Percentiles rank a stretch among this genome's conserved stretches.
Conservation (phyloP, 1,284 basidiomycete species). For the Ustilago loliicola region DNA sequence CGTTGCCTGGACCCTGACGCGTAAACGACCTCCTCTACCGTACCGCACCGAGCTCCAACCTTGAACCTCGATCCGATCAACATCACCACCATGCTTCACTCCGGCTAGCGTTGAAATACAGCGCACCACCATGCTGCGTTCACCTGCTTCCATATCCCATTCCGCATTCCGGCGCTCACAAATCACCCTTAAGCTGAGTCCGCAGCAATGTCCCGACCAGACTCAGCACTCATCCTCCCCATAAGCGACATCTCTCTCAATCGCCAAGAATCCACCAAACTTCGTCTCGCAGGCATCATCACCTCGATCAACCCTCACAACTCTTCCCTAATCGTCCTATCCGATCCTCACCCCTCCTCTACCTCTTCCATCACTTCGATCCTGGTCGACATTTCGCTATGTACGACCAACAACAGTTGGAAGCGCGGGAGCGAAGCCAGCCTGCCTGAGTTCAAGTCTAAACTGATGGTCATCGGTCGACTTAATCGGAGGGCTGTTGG, state of each 20-base stretch:
- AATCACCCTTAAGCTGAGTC: no score
- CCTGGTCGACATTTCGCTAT: slow-evolving; percentile 38
- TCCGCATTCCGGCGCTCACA: no score
- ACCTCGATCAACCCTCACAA: slow-evolving; percentile 19
- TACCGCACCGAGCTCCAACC: not conserved
- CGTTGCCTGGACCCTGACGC: slow-evolving; percentile 7
- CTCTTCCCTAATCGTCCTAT: slow-evolving; percentile 24
- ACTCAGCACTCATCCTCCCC: slow-evolving; percentile 29
- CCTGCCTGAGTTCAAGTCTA: slow-evolving; percentile 25
- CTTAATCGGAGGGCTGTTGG: not conserved
- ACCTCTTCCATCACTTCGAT: not conserved
- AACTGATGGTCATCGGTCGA: slow-evolving; percentile 39
- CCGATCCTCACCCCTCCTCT: slow-evolving; percentile 9
- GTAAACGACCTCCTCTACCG: slow-evolving; percentile 5
- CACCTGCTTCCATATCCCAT: no score
- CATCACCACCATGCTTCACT: not conserved
- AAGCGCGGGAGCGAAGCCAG: not conserved
- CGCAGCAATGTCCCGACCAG: slow-evolving; percentile 19
- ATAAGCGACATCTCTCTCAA: slow-evolving; percentile 32
- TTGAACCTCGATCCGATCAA: not conserved
- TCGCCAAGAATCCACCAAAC: slow-evolving; percentile 22
- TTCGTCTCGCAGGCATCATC: slow-evolving; percentile 37
- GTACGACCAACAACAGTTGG: slow-evolving; percentile 3
- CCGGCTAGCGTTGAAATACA: not conserved
- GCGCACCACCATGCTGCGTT: not conserved